Evolutionary conservation across 257 asterid genomes (phyloP), one percentile per base, ranked within the genome.

Genomic region (Hygrophila difformis): DNA sequence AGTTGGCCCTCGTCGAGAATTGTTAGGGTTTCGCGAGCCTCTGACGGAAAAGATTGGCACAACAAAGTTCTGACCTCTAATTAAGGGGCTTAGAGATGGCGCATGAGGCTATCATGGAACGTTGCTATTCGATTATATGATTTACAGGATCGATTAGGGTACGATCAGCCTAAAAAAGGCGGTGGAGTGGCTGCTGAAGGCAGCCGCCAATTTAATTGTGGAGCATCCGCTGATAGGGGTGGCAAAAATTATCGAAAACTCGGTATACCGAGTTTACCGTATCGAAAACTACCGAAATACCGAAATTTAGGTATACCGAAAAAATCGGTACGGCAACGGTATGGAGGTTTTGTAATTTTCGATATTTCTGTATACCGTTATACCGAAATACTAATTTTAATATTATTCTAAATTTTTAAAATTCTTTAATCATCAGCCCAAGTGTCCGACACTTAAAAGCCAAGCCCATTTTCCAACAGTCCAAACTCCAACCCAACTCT

Each of bases 101-200:
- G 94, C 11, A 78, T 87, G 29, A 71, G 94, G 44, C 73, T 87
- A 1, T 83, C 94, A 0, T 87, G 82, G 4, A 67, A 73, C 70
- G 83, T 94, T 2, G 93, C 97, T 1, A 78, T 87, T 44, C 87
- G 80, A 39, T 83, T 87, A 60, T 83, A 87, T 15, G 94, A 87
- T 63, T 65, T 87, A 17, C 97, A 80, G 55, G 97, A 87, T 15
- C 72, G 97, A 1, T 69, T 87, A 37, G 94, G 97, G 2, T 70
- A 52, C 56, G 93, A 87, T 61, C 93, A 81, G 74, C 96, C 94
- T n/a, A 12, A 82, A 91, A 61, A 82, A 87, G 74, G 97, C 94
- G 55, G 81, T 87, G 47, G 94, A 87, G 64, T 87, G 97, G 97
- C 71, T 87, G 55, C 67, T 87, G 19, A 79, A 75, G 49, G 93